A percentile compares a stretch with the other conserved stretches of the same genome.
Evolutionary conservation across 495 filamentous ascomycete genomes (phyloP).

Genomic region (Mytilinidion resinicola): DNA sequence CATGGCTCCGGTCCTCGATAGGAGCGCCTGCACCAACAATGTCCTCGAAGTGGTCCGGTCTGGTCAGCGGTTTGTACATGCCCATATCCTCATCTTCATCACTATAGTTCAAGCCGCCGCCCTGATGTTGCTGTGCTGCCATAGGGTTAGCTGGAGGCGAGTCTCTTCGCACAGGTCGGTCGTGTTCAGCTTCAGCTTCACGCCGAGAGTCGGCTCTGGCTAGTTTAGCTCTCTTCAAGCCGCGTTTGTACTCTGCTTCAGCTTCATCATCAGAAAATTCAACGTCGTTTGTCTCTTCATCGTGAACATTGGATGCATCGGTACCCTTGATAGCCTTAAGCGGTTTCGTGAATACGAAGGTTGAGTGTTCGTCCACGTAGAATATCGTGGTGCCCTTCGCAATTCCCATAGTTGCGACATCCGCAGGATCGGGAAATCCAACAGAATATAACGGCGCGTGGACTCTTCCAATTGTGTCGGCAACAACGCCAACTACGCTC

Average conservation of each 20-base stretch:
- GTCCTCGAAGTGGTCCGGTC: constrained; percentile 27
- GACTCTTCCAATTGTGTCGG: constrained; percentile 76
- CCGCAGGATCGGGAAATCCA: constrained; percentile 56
- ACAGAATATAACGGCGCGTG: constrained; percentile 77
- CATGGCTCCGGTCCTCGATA: constrained; percentile 25
- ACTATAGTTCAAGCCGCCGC: constrained; percentile 19
- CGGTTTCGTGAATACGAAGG: constrained; percentile 75
- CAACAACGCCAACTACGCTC: constrained; percentile 66
- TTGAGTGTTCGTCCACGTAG: constrained; percentile 69
- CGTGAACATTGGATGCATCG: constrained; percentile 88
- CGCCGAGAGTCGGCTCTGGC: neutral
- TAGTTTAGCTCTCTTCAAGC: constrained; percentile 40
- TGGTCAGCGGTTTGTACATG: constrained; percentile 28
- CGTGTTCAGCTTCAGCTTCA: constrained; percentile 45
- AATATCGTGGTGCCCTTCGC: constrained; percentile 59
- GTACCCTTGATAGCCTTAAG: constrained; percentile 72
- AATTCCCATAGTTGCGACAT: constrained; percentile 61
- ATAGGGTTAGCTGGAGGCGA: constrained; percentile 14
- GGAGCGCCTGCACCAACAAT: constrained; percentile 23
- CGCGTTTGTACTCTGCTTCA: constrained; percentile 69
- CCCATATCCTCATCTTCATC: constrained; percentile 29
- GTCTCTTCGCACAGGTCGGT: constrained; percentile 41
- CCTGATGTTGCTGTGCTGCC: neutral
- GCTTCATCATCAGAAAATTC: constrained; percentile 97
- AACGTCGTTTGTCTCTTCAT: constrained; percentile 80